Base-by-base conservation (phyloP, 1,284 basidiomycete genomes). In the Ganoderma sinense region DNA sequence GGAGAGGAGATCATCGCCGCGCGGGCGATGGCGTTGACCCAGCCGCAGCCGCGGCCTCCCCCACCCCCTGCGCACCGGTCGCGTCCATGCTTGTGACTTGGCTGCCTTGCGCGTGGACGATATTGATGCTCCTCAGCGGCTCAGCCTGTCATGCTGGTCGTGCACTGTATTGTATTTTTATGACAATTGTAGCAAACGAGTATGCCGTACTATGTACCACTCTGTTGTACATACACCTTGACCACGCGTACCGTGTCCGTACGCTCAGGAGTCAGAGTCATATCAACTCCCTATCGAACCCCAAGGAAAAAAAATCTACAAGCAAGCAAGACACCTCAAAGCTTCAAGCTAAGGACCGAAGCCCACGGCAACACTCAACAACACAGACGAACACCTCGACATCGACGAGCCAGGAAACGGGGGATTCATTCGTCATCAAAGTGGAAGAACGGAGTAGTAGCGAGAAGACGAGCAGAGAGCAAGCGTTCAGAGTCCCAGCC, bases 1-100 rank as follows among this genome's bases (percentile, higher is more conserved):
- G 53, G 53, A 18, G 53, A 56, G 68, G 7, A 68, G 61, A 29
- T 71, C 66, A 39, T 59, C 70, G 43, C 68, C 4, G 48, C 48
- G 4, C 10, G 48, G 11, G 48, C 23, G 11, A 51, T 51, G 48
- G 48, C 48, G 26, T 13, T 51, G 1, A 51, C 48, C 1, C 45
- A 45, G n/a, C n/a, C n/a, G 2, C 36, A 36, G 10, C 36, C 36
- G n/a, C 23, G 48, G 23, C 48, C 48, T 26, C 48, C 48, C 23
- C 48, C 48, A 14, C 48, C 48, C 23, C 48, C 48, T 14, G 23
- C 48, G 23, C 48, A 23, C 20, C 45, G 45, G 8, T 48, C n/a
- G 8, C 45, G 45, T n/a, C 20, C n/a, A 23, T 48, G 23, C 23
- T 26, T 51, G 23, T 51, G 26, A 51, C 4, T 23, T 23, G 36